Conservation (phyloP, 192 early-diverging fungal species). For the Coemansia sp. region DNA sequence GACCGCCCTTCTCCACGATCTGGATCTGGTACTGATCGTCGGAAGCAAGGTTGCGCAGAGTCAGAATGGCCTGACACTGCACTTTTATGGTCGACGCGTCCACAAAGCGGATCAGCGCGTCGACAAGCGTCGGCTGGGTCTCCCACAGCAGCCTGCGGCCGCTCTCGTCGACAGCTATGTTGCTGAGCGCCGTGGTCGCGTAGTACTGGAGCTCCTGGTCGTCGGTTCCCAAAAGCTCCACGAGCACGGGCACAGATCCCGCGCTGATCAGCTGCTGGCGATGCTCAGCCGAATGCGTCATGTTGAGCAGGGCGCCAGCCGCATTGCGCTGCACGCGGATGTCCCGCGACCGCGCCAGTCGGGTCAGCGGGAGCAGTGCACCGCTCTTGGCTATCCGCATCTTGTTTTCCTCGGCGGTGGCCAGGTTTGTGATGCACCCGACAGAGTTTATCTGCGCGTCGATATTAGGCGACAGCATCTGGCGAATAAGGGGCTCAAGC, state of each 20-base stretch:
- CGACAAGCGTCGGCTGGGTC: slow-evolving; percentile 70
- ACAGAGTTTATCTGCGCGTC: slow-evolving; percentile 94
- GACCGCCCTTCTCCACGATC: slow-evolving; percentile 73
- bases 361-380: slow-evolving; percentile 67
- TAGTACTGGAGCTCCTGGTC: slow-evolving; percentile 90
- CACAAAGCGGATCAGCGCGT: slow-evolving; percentile 72
- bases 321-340: slow-evolving; percentile 86
- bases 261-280: slow-evolving; percentile 78
- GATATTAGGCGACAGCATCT: slow-evolving; percentile 80
- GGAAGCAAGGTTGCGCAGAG: slow-evolving; percentile 78
- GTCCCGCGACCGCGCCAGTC: slow-evolving; percentile 75
- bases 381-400: slow-evolving; percentile 82
- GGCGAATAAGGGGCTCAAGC: slow-evolving; percentile 77
- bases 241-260: slow-evolving; percentile 78
- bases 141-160: slow-evolving; percentile 66
- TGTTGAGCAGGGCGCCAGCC: slow-evolving; percentile 85
- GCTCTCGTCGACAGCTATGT: slow-evolving; percentile 79
- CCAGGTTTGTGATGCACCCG: slow-evolving; percentile 90
- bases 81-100: slow-evolving; percentile 77
- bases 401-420: slow-evolving; percentile 87
- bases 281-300: slow-evolving; percentile 87
- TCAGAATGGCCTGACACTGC: slow-evolving; percentile 84
- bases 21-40: slow-evolving; percentile 80
- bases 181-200: slow-evolving; percentile 82
- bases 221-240: slow-evolving; percentile 67